Percentiles rank a stretch among this genome's conserved stretches.
Conservation (phyloP, 116 monocot genomes). For the Dioscorea cayenensis region DNA sequence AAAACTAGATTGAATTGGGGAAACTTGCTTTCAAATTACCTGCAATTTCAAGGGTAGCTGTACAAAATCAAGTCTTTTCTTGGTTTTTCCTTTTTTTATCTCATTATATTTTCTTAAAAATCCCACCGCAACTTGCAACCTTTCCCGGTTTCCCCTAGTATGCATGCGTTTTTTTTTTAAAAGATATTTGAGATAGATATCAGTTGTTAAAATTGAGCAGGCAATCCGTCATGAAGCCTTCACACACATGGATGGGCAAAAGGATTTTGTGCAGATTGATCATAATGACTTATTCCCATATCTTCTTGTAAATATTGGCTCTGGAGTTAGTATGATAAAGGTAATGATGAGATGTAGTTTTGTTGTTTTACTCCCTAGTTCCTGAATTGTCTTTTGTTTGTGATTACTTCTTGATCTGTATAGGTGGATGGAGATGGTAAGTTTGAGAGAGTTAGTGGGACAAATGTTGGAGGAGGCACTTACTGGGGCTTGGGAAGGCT, state of each 20-base stretch:
- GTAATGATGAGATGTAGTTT: constrained; percentile 24
- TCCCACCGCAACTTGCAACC: too few species aligned
- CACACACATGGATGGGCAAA: constrained; percentile 97
- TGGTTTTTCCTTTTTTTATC: neutral
- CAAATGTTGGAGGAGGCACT: constrained; percentile 99
- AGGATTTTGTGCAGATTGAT: constrained; percentile 93
- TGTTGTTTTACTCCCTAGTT: neutral
- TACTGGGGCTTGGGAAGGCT: constrained; percentile 95
- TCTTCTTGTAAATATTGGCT: constrained; percentile 98
- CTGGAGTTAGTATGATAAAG: constrained; percentile 98
- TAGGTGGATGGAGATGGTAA: constrained; percentile 97
- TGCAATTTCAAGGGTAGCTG: too few species aligned
- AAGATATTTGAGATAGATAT: too few species aligned
- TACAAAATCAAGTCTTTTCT: neutral
- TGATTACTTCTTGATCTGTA: constrained; percentile 7
- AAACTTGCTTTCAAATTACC: too few species aligned
- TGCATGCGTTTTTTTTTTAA: too few species aligned
- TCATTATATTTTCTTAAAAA: too few species aligned
- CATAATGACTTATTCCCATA: constrained; percentile 94
- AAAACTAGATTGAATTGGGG: too few species aligned
- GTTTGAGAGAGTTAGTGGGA: constrained; percentile 94
- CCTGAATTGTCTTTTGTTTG: neutral
- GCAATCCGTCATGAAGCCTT: constrained; percentile 99
- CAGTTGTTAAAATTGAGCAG: constrained; percentile 21
- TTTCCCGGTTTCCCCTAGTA: too few species aligned